Percentiles rank a stretch among this genome's conserved stretches.
Evolutionary conservation across 148 eudicot genomes (phyloP).

Genomic region (Vaccinium myrtillus): DNA sequence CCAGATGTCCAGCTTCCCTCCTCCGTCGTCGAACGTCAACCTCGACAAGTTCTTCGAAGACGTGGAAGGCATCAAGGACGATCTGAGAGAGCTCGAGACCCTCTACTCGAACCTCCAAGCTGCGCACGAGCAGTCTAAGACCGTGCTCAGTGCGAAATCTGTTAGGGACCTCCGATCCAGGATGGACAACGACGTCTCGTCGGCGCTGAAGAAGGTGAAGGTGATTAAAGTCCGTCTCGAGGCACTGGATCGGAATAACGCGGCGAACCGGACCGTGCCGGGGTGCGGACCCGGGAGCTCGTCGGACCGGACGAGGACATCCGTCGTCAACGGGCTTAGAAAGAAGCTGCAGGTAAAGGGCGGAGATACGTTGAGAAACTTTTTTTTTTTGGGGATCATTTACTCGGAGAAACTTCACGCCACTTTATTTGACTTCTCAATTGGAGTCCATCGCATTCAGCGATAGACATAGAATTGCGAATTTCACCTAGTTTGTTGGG

Average conservation of each 20-base stretch:
- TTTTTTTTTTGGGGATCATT: no score
- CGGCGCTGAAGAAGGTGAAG: slow-evolving; percentile 67
- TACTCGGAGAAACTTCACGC: no score
- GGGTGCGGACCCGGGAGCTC: slow-evolving; percentile 89
- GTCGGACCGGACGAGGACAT: slow-evolving; percentile 68
- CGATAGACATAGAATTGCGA: no score
- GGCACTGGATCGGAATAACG: slow-evolving; percentile 67
- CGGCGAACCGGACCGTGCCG: slow-evolving; percentile 56
- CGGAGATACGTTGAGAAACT: neutral
- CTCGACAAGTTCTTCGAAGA: slow-evolving; percentile 80
- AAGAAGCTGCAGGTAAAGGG: slow-evolving; percentile 44
- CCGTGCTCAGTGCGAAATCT: slow-evolving; percentile 53
- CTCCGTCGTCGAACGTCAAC: slow-evolving; percentile 29
- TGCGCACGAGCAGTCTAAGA: slow-evolving; percentile 68
- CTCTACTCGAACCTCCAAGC: slow-evolving; percentile 37
- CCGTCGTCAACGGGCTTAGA: slow-evolving; percentile 73
- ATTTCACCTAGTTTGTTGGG: no score
- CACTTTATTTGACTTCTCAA: no score
- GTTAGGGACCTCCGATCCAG: slow-evolving; percentile 53
- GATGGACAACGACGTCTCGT: slow-evolving; percentile 68
- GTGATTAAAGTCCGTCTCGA: slow-evolving; percentile 59
- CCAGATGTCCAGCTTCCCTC: slow-evolving; percentile 27
- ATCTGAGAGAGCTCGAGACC: slow-evolving; percentile 53
- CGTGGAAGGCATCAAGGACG: slow-evolving; percentile 64
- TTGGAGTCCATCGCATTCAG: no score